These are phyloP conservation scores for Botryotinia calthae DNA, from an alignment of 2,329 filamentous ascomycete species.

Conservation along the genomic window DNA sequence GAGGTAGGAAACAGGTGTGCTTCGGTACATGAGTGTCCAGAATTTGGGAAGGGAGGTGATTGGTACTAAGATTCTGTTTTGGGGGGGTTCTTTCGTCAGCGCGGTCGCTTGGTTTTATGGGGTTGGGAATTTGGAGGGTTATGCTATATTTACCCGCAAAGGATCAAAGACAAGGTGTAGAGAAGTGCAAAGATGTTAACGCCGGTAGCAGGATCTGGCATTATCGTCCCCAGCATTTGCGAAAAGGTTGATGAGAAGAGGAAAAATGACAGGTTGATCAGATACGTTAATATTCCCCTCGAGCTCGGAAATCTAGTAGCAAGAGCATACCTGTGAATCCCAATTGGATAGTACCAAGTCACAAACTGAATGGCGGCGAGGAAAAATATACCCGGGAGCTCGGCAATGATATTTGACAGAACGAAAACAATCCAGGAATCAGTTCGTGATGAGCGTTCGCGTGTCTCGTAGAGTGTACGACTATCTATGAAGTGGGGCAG, in stretches of 20 bases:
- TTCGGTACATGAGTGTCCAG: constrained; percentile 65
- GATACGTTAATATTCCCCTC: neutral
- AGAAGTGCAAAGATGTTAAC: neutral
- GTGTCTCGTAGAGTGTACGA: neutral
- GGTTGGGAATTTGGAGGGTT: neutral
- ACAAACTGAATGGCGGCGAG: constrained; percentile 57
- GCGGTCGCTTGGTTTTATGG: neutral
- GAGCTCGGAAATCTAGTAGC: constrained; percentile 44
- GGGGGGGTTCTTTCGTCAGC: neutral
- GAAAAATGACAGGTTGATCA: neutral
- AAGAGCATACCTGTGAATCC: constrained; percentile 60
- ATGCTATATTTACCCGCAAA: neutral
- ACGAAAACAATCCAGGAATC: constrained; percentile 35
- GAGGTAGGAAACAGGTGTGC: constrained; percentile 79
- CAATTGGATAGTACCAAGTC: constrained; percentile 79
- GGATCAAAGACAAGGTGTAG: neutral
- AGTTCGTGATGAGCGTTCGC: constrained; percentile 13
- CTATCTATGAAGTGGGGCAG: constrained; percentile 59
- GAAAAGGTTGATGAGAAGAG: neutral
- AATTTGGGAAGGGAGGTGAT: neutral
- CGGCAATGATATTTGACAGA: constrained; percentile 59
- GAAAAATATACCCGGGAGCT: constrained; percentile 70
- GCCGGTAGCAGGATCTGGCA: neutral
- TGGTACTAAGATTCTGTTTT: neutral
- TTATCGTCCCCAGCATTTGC: neutral